Evolutionary conservation across 2,329 filamentous ascomycete species (phyloP).

Genomic region (Neurospora sp.): DNA sequence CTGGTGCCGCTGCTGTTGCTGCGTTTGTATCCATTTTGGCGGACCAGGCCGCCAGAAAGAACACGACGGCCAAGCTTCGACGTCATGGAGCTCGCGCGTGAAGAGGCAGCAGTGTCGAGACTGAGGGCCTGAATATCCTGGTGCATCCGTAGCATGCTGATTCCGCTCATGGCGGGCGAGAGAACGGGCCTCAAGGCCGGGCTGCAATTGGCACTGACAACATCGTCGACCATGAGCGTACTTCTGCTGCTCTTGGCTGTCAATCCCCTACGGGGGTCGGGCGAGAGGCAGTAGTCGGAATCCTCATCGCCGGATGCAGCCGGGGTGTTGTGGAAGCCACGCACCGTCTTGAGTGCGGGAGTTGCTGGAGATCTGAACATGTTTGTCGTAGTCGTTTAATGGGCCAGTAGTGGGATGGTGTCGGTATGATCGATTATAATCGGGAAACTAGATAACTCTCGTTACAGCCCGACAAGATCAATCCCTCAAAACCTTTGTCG

Average conservation of each 20-base stretch:
- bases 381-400: neutral
- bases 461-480: neutral
- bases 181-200: slow-evolving; percentile 41
- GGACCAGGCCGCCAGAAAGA: neutral
- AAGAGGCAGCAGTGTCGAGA: slow-evolving; percentile 37
- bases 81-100: slow-evolving; percentile 46
- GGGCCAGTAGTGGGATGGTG: neutral
- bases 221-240: slow-evolving; percentile 39
- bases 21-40: slow-evolving; percentile 36
- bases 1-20: slow-evolving; percentile 42
- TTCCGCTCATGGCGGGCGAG: slow-evolving; percentile 56
- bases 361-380: slow-evolving; percentile 25
- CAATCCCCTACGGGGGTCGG: slow-evolving; percentile 6
- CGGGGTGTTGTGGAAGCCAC: slow-evolving; percentile 46
- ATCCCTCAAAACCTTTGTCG: slow-evolving; percentile 4
- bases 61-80: neutral
- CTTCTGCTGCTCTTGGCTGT: slow-evolving; percentile 21
- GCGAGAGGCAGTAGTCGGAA: slow-evolving; percentile 34
- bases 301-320: slow-evolving; percentile 48
- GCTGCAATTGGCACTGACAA: slow-evolving; percentile 54
- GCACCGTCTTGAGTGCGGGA: slow-evolving; percentile 43
- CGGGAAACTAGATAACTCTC: neutral
- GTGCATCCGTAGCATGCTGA: slow-evolving; percentile 72
- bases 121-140: slow-evolving; percentile 70
- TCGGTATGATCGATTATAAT: neutral